Conservation (phyloP, 495 filamentous ascomycete species). For the Geoglossum glabrum region DNA sequence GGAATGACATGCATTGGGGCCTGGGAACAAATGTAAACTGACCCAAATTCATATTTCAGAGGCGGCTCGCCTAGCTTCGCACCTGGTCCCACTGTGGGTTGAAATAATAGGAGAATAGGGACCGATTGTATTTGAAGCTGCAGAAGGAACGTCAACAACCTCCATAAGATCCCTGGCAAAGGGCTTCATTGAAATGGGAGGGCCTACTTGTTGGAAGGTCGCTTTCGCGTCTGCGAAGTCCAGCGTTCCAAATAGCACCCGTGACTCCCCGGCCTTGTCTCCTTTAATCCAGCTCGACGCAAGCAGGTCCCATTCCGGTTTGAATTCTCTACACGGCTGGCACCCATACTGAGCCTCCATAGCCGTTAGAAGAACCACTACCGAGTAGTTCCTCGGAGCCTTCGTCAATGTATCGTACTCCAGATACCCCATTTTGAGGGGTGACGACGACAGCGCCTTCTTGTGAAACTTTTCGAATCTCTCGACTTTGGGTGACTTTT, state of each 20-base stretch:
- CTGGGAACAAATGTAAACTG: constrained; percentile 13
- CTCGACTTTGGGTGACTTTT: constrained; percentile 25
- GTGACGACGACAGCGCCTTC: constrained; percentile 40
- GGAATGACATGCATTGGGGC: not conserved
- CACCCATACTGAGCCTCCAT: constrained; percentile 72
- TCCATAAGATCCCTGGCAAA: not conserved
- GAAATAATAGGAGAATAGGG: constrained; percentile 73
- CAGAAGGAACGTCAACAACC: not conserved
- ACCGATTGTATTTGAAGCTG: constrained; percentile 55
- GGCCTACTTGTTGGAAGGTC: constrained; percentile 66
- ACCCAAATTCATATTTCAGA: constrained; percentile 83
- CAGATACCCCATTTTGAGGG: constrained; percentile 56
- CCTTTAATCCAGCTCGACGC: constrained; percentile 72
- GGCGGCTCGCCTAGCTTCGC: constrained; percentile 49
- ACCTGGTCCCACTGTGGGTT: constrained; percentile 67
- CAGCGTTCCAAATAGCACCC: constrained; percentile 64
- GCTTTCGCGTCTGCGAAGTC: constrained; percentile 74
- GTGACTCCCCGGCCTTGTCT: constrained; percentile 48
- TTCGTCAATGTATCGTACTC: constrained; percentile 56
- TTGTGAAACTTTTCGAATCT: constrained; percentile 49
- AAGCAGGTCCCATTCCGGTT: constrained; percentile 86
- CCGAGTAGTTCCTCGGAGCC: constrained; percentile 63
- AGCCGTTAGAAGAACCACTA: constrained; percentile 72
- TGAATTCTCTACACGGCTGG: constrained; percentile 69
- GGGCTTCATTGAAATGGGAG: not conserved